These are phyloP conservation scores for Aspergillus pseudoterreus DNA, from an alignment of 2,329 filamentous ascomycete species.

Conservation along the genomic window DNA sequence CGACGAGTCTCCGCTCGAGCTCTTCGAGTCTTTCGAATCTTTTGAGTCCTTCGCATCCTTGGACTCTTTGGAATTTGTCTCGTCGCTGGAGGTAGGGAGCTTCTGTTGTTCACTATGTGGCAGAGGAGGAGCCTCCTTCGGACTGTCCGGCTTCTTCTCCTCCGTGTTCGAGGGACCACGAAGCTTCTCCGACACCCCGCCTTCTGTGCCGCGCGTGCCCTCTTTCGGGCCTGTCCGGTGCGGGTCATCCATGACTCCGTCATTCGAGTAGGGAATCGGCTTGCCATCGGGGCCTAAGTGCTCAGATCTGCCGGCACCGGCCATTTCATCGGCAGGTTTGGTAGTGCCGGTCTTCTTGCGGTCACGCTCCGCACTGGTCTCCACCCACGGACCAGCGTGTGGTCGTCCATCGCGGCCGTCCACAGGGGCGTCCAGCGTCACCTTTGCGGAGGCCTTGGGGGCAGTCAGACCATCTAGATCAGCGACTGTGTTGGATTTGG, in stretches of 20 bases:
- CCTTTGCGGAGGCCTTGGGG: constrained; percentile 37
- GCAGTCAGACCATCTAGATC: constrained; percentile 16
- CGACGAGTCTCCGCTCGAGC: constrained; percentile 39
- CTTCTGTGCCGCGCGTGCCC: constrained; percentile 83
- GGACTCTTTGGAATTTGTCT: constrained; percentile 32
- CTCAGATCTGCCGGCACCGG: constrained; percentile 23
- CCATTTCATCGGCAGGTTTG: constrained; percentile 31
- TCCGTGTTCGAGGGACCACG: constrained; percentile 68
- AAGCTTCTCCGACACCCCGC: constrained; percentile 82
- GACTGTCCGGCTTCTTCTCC: constrained; percentile 74
- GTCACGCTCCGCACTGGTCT: constrained; percentile 46
- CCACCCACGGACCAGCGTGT: constrained; percentile 72
- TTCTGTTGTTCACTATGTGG: constrained; percentile 78
- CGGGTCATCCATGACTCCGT: constrained; percentile 93
- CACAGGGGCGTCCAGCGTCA: constrained; percentile 78
- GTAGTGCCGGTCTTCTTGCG: constrained; percentile 38
- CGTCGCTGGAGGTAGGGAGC: constrained; percentile 42
- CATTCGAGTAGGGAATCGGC: constrained; percentile 52
- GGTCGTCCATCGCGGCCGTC: constrained; percentile 93
- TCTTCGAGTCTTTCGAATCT: constrained; percentile 29
- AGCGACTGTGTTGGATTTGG: constrained; percentile 13
- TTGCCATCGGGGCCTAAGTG: constrained; percentile 41
- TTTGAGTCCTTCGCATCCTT: constrained; percentile 26
- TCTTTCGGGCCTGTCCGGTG: constrained; percentile 71
- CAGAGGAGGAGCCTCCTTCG: constrained; percentile 79